Conservation (phyloP, 192 early-diverging fungal species). For the Coemansia sp. region DNA sequence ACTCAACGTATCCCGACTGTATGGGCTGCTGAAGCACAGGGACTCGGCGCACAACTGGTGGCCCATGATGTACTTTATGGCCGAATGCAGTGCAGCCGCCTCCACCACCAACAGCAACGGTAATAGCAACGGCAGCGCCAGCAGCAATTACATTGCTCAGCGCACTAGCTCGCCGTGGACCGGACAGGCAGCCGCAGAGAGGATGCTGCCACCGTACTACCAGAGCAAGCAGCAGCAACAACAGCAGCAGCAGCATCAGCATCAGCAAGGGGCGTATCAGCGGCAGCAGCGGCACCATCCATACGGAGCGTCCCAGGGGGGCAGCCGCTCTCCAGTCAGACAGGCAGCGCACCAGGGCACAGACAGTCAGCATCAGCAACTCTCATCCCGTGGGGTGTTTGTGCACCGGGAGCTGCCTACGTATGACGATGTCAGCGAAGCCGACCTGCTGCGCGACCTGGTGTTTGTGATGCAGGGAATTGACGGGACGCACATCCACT, state of each 20-base stretch:
- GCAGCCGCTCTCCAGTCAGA: conserved; percentile 1
- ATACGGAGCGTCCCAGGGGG: neutral
- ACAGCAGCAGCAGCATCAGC: neutral
- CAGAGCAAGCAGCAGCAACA: conserved; percentile 11
- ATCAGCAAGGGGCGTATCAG: neutral
- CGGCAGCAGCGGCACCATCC: neutral
- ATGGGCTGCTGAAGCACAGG: conserved; percentile 30
- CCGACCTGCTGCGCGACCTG: conserved; percentile 75
- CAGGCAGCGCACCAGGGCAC: neutral
- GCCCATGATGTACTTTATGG: conserved; percentile 45
- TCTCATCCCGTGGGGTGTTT: conserved; percentile 4
- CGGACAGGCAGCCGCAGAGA: neutral
- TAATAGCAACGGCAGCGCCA: neutral
- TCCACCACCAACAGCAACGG: neutral
- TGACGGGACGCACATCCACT: conserved; percentile 81
- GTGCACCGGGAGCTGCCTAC: conserved; percentile 33
- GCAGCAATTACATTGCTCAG: conserved; percentile 4
- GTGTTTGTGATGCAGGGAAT: conserved; percentile 94
- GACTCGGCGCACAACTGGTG: conserved; percentile 44
- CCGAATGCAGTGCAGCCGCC: conserved; percentile 28
- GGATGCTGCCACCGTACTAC: neutral
- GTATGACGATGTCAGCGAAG: conserved; percentile 59
- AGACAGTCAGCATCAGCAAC: neutral
- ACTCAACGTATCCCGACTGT: conserved; percentile 31
- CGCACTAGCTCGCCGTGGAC: conserved; percentile 1